Conservation (phyloP, 371 early-diverging fungal genomes). For the Mucor irregularis region DNA sequence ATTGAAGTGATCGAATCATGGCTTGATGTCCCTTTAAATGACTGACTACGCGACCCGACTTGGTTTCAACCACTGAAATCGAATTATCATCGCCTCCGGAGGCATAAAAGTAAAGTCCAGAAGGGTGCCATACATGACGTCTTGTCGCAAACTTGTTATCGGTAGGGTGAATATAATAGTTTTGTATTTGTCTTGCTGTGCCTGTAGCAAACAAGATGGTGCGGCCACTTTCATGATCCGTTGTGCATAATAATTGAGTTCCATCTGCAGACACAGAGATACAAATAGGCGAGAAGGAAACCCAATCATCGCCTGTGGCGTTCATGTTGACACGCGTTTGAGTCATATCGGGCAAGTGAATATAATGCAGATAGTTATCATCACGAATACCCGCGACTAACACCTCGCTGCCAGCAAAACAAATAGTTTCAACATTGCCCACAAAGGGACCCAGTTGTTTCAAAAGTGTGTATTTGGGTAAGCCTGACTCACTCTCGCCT, state of each 20-base stretch:
- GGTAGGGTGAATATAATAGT: slow-evolving; percentile 65
- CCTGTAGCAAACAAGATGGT: slow-evolving; percentile 62
- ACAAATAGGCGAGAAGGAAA: slow-evolving; percentile 78
- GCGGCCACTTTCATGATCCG: slow-evolving; percentile 72
- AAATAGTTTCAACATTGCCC: slow-evolving; percentile 64
- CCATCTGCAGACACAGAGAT: slow-evolving; percentile 60
- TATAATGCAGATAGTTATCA: slow-evolving; percentile 75
- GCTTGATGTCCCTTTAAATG: slow-evolving; percentile 56
- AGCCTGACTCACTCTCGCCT: neutral
- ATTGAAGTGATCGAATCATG: slow-evolving; percentile 41
- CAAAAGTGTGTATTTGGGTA: slow-evolving; percentile 24
- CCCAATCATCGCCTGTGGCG: slow-evolving; percentile 77
- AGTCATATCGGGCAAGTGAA: slow-evolving; percentile 43
- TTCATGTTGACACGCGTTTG: slow-evolving; percentile 67
- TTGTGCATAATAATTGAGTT: slow-evolving; percentile 63
- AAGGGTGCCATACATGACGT: slow-evolving; percentile 63
- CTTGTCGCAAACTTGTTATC: slow-evolving; percentile 61
- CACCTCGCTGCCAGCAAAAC: slow-evolving; percentile 43
- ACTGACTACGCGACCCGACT: slow-evolving; percentile 48
- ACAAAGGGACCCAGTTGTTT: slow-evolving; percentile 46
- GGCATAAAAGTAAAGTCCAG: slow-evolving; percentile 67
- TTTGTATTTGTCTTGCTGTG: slow-evolving; percentile 53
- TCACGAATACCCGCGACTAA: slow-evolving; percentile 67
- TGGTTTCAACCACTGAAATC: slow-evolving; percentile 64
- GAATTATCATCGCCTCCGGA: slow-evolving; percentile 64